Conservation (phyloP, 2,329 filamentous ascomycete species). For the Pseudocercospora pini-densiflorae region DNA sequence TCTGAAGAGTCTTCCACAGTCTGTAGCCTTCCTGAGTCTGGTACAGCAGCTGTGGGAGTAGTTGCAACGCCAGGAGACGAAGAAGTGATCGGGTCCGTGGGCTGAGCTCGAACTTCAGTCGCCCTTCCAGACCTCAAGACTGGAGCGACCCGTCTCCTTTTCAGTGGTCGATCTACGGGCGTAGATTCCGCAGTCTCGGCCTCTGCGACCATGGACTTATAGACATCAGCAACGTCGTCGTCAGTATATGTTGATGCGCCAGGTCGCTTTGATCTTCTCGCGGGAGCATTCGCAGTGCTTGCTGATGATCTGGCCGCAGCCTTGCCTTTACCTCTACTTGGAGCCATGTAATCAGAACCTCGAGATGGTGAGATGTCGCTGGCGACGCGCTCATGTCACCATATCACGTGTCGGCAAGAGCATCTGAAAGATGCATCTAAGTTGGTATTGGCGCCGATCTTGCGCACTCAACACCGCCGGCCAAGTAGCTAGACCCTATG, state of each 20-base stretch:
- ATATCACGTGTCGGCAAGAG: background rate
- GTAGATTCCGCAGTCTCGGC: slow-evolving; percentile 24
- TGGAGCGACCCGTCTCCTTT: slow-evolving; percentile 31
- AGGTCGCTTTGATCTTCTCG: slow-evolving; percentile 17
- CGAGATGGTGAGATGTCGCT: background rate
- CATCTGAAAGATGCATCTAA: background rate
- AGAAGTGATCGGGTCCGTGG: background rate
- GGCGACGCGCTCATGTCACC: background rate
- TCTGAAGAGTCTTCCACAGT: slow-evolving; percentile 38
- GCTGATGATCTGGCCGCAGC: background rate
- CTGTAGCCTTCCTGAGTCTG: slow-evolving; percentile 23
- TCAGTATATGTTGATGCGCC: slow-evolving; percentile 17
- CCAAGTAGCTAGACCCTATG: background rate
- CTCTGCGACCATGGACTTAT: slow-evolving; percentile 38
- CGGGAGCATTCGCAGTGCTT: background rate
- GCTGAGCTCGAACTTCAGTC: background rate
- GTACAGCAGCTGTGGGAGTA: background rate
- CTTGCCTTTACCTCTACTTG: slow-evolving; percentile 37
- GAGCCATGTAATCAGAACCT: slow-evolving; percentile 31
- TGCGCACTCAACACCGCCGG: background rate
- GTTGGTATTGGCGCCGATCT: background rate
- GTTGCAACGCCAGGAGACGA: background rate
- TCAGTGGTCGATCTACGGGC: slow-evolving; percentile 33
- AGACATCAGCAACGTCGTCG: slow-evolving; percentile 31
- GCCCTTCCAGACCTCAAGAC: background rate